These are phyloP conservation scores for Vanilla planifolia DNA, from an alignment of 106 monocot genomes.

Conservation along the genomic window DNA sequence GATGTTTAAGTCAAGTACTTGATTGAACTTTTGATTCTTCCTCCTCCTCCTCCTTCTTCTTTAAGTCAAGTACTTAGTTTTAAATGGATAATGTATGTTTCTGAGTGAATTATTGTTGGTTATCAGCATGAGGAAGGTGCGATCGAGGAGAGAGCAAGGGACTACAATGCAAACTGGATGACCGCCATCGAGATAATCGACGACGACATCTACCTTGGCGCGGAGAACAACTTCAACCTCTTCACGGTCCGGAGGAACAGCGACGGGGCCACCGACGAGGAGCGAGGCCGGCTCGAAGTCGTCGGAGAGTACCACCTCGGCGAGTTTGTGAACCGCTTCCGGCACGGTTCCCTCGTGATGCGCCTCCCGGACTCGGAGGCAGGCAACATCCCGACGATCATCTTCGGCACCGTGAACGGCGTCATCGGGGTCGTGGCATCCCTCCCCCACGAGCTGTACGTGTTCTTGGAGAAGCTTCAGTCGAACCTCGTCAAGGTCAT, in stretches of 20 bases:
- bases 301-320: slow-evolving; percentile 92
- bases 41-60: too few relatives aligned
- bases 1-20: too few relatives aligned
- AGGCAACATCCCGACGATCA: slow-evolving; percentile 72
- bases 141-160: slow-evolving; percentile 85
- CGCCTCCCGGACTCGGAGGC: slow-evolving; percentile 90
- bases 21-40: too few relatives aligned
- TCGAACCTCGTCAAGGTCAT: slow-evolving; percentile 73
- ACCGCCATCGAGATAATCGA: slow-evolving; percentile 87
- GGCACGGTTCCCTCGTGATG: slow-evolving; percentile 98
- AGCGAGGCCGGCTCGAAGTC: slow-evolving; percentile 88
- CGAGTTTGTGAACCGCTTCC: slow-evolving; percentile 82
- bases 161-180: slow-evolving; percentile 99
- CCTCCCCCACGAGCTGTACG: slow-evolving; percentile 85
- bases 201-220: slow-evolving; percentile 91
- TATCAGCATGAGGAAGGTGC: slow-evolving; percentile 90
- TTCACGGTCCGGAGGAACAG: slow-evolving; percentile 89
- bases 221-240: slow-evolving; percentile 95
- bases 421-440: slow-evolving; percentile 90
- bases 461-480: slow-evolving; percentile 84
- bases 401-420: slow-evolving; percentile 94
- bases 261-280: slow-evolving; percentile 93
- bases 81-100: too few relatives aligned
- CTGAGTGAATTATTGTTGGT: too few relatives aligned
- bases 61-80: too few relatives aligned